Base-by-base conservation (phyloP, 371 early-diverging fungal species). In the Polyrhizophydium stewartii region DNA sequence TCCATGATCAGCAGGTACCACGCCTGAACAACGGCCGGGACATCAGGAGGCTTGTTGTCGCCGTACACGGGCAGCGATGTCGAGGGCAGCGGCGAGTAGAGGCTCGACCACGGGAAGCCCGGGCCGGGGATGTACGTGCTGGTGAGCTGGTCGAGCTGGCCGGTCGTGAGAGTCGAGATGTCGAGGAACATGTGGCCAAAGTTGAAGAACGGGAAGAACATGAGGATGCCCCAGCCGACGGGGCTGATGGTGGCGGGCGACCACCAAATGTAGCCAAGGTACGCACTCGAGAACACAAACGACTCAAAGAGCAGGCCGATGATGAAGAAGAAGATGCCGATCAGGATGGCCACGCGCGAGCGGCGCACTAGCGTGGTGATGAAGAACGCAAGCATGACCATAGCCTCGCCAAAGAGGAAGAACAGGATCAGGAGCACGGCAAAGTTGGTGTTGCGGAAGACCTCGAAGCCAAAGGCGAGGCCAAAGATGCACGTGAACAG, bases 151-250 rank as follows among this genome's bases (percentile, higher is more conserved):
- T 89, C 88, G 40, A 81, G 64, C 13, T 68, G 68, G 10, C 89
- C 89, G 0, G 87, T 75, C 12, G 89, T 78, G 58, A 79, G 72
- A 37, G 71, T 66, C 22, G 81, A 72, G 61, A 89, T 80, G 68
- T 88, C 87, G 43, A 87, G 61, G 69, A 85, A 88, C 56, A 87
- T 70, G 59, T 82, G 80, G 45, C 88, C 87, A 74, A 87, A 89
- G 74, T 87, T 86, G 80, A 87, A 89, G 73, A 88, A 88, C 7
- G 87, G 88, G 43, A 86, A 59, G 59, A 85, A 76, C 68, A 81
- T 73, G 45, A 82, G 61, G 62, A 73, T 50, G 60, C 21, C n/a
- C 52, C 27, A 19, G 24, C 37, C 35, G 25, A 24, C 9, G 3
- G 38, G 25, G 24, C 21, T 7, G 40, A 16, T 13, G 21, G 38